phyloP scores from a whole-genome alignment of 2,329 filamentous ascomycete species.

The Coniella lustricola region DNA sequence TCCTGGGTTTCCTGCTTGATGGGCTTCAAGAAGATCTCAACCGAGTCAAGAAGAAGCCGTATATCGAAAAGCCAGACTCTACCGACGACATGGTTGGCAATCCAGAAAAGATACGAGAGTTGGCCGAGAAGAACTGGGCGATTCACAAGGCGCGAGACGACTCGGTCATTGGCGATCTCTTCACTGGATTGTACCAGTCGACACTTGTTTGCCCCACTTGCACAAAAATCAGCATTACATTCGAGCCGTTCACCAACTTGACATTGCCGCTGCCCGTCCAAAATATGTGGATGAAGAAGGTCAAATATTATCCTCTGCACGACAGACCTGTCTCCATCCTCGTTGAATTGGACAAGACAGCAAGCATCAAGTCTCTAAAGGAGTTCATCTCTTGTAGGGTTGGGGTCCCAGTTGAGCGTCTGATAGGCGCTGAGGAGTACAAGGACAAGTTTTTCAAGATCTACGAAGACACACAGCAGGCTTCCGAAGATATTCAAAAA shows the following conservation, averaged over 20 bases:
- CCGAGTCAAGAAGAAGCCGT: constrained; percentile 89
- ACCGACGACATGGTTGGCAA: constrained; percentile 93
- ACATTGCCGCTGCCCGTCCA: constrained; percentile 86
- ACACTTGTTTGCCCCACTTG: constrained; percentile 88
- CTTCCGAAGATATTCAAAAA: constrained; percentile 63
- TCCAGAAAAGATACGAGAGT: constrained; percentile 68
- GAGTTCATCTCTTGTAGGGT: constrained; percentile 61
- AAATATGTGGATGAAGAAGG: constrained; percentile 66
- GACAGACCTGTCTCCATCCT: constrained; percentile 63
- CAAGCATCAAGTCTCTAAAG: constrained; percentile 61
- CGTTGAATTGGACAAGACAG: constrained; percentile 74
- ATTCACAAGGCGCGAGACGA: constrained; percentile 91
- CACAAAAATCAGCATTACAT: constrained; percentile 94
- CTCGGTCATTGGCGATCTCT: constrained; percentile 90
- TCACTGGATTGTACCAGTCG: constrained; percentile 97
- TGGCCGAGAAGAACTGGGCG: constrained; percentile 84
- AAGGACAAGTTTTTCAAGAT: constrained; percentile 80
- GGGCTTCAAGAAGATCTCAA: constrained; percentile 93
- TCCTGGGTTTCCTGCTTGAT: constrained; percentile 89
- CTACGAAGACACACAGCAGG: constrained; percentile 60
- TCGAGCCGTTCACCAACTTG: constrained; percentile 93
- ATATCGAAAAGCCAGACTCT: constrained; percentile 95
- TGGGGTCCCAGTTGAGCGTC: constrained; percentile 53
- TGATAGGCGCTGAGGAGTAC: constrained; percentile 81
- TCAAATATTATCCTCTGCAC: constrained; percentile 73